Conservation (phyloP, 176 grass and related monocot species). For the Bonia amplexicaulis region DNA sequence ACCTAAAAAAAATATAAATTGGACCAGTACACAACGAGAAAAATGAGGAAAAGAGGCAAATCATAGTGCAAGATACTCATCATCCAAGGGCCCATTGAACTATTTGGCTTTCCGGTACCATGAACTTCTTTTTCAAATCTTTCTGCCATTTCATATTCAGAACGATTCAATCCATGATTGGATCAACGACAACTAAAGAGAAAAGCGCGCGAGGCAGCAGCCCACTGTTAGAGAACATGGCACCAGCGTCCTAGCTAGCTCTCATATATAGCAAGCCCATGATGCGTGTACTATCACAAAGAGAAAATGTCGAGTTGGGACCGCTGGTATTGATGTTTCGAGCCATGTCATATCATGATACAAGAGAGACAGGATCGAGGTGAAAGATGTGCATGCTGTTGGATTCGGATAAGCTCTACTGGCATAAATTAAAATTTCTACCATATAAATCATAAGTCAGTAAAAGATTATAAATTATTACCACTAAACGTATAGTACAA, state of each 20-base stretch:
- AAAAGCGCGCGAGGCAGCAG: neutral
- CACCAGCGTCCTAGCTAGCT: neutral
- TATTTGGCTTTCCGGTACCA: neutral
- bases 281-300: neutral
- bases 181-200: slow-evolving; percentile 32
- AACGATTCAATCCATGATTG: slow-evolving; percentile 38
- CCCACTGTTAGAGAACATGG: slow-evolving; percentile 19
- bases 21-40: neutral
- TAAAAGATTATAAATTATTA: too few species aligned
- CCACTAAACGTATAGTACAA: too few species aligned
- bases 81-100: slow-evolving; percentile 1
- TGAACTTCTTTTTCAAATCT: slow-evolving; percentile 9
- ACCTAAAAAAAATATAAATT: neutral
- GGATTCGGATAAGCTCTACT: too few species aligned
- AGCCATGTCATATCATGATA: neutral
- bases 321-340: neutral
- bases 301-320: neutral
- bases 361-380: neutral
- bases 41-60: neutral
- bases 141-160: slow-evolving; percentile 6
- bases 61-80: neutral
- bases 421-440: too few species aligned
- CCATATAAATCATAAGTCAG: too few species aligned
- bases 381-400: too few species aligned
- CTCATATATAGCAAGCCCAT: neutral